Percentiles rank a stretch among this genome's conserved stretches.
These are phyloP conservation scores for Cyclocybe cylindracea DNA, from an alignment of 768 basidiomycete species.

Conservation along the genomic window DNA sequence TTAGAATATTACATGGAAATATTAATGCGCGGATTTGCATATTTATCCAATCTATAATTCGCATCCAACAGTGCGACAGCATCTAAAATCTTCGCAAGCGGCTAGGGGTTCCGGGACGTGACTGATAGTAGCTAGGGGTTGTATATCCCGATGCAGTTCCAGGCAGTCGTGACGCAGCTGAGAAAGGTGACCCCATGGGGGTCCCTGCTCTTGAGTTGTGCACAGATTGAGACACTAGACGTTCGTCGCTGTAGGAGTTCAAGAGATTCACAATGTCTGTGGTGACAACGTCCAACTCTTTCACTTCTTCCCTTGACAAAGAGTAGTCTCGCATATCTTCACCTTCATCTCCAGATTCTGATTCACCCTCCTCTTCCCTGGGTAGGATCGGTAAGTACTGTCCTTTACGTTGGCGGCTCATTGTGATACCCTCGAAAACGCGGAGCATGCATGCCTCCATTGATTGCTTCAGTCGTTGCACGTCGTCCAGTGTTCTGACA, in stretches of 20 bases:
- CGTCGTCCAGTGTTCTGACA: slow-evolving; percentile 72
- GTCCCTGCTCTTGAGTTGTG: slow-evolving; percentile 68
- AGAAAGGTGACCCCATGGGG: slow-evolving; percentile 54
- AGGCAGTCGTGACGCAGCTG: slow-evolving; percentile 34
- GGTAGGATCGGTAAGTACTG: slow-evolving; percentile 33
- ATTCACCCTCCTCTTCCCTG: slow-evolving; percentile 50
- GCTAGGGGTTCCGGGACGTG: slow-evolving; percentile 68
- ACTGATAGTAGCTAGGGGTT: slow-evolving; percentile 50
- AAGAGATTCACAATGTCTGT: slow-evolving; percentile 74
- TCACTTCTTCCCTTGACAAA: slow-evolving; percentile 67
- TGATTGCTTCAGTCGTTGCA: slow-evolving; percentile 77
- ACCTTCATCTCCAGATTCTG: slow-evolving; percentile 63
- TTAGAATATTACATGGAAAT: too few species aligned
- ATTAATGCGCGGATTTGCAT: too few species aligned
- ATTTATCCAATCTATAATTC: neutral
- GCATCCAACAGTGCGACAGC: neutral
- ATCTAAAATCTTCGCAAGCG: slow-evolving; percentile 41
- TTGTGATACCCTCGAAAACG: slow-evolving; percentile 84
- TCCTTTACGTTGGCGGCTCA: slow-evolving; percentile 37
- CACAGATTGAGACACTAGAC: slow-evolving; percentile 55
- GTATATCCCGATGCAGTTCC: slow-evolving; percentile 56
- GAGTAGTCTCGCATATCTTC: slow-evolving; percentile 46
- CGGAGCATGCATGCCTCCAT: slow-evolving; percentile 86
- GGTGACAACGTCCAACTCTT: slow-evolving; percentile 75
- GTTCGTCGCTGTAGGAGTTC: slow-evolving; percentile 70